Conservation (phyloP, 306 rosid genomes). For the Pterocarpus santalinus region DNA sequence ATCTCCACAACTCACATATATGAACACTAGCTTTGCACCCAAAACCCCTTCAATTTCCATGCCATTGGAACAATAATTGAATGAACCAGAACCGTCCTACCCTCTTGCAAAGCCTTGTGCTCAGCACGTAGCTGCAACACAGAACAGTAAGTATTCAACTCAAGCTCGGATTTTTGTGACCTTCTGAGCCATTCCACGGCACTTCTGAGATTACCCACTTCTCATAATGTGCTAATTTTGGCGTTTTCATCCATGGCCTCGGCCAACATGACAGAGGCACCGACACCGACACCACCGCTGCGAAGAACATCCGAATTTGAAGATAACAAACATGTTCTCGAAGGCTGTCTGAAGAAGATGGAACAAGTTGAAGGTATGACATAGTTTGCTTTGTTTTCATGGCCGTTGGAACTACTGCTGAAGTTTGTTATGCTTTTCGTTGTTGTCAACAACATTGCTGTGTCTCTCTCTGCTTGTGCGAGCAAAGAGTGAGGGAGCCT, state of each 20-base stretch:
- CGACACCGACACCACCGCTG: not conserved
- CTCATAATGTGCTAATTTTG: constrained; percentile 51
- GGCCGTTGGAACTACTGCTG: constrained; percentile 3
- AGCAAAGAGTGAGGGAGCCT: constrained; percentile 24
- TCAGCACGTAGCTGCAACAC: constrained; percentile 74
- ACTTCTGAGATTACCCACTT: constrained; percentile 62
- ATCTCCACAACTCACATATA: constrained; percentile 69
- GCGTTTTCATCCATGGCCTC: constrained; percentile 32
- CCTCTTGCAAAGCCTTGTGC: constrained; percentile 57
- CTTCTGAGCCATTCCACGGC: constrained; percentile 58
- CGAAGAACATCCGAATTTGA: constrained; percentile 40
- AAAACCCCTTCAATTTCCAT: constrained; percentile 53
- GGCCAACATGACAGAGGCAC: constrained; percentile 32
- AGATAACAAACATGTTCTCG: constrained; percentile 32
- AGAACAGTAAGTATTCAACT: constrained; percentile 55
- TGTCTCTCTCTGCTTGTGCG: constrained; percentile 36
- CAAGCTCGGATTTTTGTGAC: constrained; percentile 59
- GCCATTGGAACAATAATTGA: constrained; percentile 57
- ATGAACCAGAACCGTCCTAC: constrained; percentile 55
- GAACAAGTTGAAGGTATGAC: constrained; percentile 28
- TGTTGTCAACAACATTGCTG: constrained; percentile 50
- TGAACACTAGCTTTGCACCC: constrained; percentile 73
- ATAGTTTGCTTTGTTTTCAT: constrained; percentile 18
- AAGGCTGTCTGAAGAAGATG: constrained; percentile 40
- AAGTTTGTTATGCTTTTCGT: constrained; percentile 47